Evolutionary conservation across 805 yeast species (phyloP).

Genomic region (Schwanniomyces pseudopolymorphus): DNA sequence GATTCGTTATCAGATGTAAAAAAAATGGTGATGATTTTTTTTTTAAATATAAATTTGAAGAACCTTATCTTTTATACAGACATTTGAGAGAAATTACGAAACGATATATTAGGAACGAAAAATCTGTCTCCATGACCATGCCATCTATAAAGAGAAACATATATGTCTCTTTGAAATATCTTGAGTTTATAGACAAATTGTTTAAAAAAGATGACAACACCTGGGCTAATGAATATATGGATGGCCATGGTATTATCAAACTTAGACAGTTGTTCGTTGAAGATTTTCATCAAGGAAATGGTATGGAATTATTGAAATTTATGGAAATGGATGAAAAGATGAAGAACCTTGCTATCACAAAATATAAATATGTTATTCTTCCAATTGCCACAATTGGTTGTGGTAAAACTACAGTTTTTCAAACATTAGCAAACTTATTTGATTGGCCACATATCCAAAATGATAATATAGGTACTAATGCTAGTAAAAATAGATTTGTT

Average conservation of each 20-base stretch:
- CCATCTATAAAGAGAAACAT: constrained; percentile 52
- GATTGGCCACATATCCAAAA: constrained; percentile 77
- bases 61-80: constrained; percentile 89
- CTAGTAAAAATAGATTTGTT: constrained; percentile 52
- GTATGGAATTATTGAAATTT: constrained; percentile 55
- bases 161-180: constrained; percentile 61
- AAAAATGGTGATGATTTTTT: constrained; percentile 51
- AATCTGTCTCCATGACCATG: constrained; percentile 24
- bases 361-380: constrained; percentile 60
- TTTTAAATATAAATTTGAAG: constrained; percentile 92
- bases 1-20: constrained; percentile 83
- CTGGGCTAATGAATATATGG: constrained; percentile 26
- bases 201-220: constrained; percentile 41
- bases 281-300: constrained; percentile 48
- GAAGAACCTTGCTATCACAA: constrained; percentile 13
- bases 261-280: constrained; percentile 66
- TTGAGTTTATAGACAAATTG: constrained; percentile 62
- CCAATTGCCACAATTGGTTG: constrained; percentile 93
- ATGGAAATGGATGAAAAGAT: constrained; percentile 35
- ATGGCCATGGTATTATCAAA: constrained; percentile 72
- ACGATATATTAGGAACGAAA: constrained; percentile 43
- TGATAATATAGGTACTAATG: constrained; percentile 59
- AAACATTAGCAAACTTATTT: constrained; percentile 54
- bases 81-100: constrained; percentile 87
- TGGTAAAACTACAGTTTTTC: constrained; percentile 85